Percentiles rank a stretch among this genome's conserved stretches.
Evolutionary conservation across 495 filamentous ascomycete species (phyloP).

Genomic region (Aspergillus affinis): DNA sequence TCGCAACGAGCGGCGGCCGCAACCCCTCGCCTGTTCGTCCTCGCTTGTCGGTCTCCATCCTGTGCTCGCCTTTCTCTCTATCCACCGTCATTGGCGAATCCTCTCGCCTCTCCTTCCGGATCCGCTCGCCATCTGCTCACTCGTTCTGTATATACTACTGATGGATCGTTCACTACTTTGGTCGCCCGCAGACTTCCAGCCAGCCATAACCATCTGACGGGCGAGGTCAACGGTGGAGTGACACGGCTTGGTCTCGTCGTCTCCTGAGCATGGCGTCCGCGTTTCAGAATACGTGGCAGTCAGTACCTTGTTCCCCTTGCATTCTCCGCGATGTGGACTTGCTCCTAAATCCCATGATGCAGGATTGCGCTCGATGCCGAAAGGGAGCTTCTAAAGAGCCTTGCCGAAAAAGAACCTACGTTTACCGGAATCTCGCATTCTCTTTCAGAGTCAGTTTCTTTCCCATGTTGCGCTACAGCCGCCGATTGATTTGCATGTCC

Average conservation of each 20-base stretch:
- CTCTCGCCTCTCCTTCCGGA: neutral
- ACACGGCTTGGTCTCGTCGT: constrained; percentile 24
- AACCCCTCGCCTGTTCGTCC: constrained; percentile 21
- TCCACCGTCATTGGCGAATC: neutral
- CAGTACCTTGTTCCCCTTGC: constrained; percentile 27
- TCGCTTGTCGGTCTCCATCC: constrained; percentile 10
- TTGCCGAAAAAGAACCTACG: constrained; percentile 52
- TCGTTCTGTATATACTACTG: constrained; percentile 28
- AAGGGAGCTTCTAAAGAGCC: constrained; percentile 47
- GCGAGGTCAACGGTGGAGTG: constrained; percentile 54
- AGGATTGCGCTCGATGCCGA: constrained; percentile 49
- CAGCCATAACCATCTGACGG: constrained; percentile 56
- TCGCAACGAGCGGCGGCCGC: constrained; percentile 22
- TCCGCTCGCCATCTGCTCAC: constrained; percentile 8
- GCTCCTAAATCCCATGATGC: constrained; percentile 22
- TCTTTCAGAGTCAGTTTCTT: constrained; percentile 54
- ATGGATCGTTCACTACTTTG: constrained; percentile 44
- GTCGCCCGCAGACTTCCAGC: constrained; percentile 42
- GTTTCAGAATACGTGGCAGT: constrained; percentile 53
- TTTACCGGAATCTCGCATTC: constrained; percentile 58
- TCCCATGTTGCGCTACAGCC: neutral
- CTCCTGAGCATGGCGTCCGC: constrained; percentile 48
- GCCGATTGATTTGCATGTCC: neutral
- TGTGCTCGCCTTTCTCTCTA: constrained; percentile 3
- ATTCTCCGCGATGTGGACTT: constrained; percentile 5